phyloP scores from a whole-genome alignment of 768 basidiomycete species.

The Kwoniella shandongensis region DNA sequence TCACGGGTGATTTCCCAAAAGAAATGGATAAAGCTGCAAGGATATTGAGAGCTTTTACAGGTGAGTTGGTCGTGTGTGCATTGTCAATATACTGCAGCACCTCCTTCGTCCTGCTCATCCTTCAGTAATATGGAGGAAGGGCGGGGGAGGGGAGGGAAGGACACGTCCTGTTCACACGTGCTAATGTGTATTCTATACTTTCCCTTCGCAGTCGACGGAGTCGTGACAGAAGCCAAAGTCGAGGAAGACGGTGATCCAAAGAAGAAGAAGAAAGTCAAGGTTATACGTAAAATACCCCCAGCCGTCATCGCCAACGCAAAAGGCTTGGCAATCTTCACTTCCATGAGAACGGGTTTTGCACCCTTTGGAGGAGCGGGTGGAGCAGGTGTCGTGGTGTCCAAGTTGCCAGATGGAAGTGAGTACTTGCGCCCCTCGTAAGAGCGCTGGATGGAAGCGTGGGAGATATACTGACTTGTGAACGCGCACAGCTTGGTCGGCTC shows the following conservation, averaged over 20 bases:
- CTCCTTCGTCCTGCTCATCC: too few species aligned
- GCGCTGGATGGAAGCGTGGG: background rate
- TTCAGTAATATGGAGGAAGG: too few species aligned
- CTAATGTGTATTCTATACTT: too few species aligned
- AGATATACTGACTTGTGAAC: slow-evolving; percentile 1
- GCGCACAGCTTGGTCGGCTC: slow-evolving; percentile 50
- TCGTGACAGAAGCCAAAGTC: slow-evolving; percentile 29
- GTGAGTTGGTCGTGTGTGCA: slow-evolving; percentile 35
- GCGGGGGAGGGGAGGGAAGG: too few species aligned
- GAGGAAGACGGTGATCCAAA: slow-evolving; percentile 11
- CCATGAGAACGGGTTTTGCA: slow-evolving; percentile 50
- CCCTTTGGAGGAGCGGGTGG: slow-evolving; percentile 54
- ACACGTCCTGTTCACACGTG: too few species aligned
- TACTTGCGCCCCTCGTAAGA: background rate
- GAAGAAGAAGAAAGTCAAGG: slow-evolving; percentile 31
- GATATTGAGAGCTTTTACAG: slow-evolving; percentile 52
- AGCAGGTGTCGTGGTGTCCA: slow-evolving; percentile 52
- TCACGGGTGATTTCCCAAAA: slow-evolving; percentile 49
- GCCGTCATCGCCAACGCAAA: slow-evolving; percentile 42
- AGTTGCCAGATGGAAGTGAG: slow-evolving; percentile 52
- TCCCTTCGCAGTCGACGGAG: slow-evolving; percentile 37
- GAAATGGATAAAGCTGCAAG: slow-evolving; percentile 53
- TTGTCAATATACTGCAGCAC: background rate
- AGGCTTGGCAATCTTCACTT: slow-evolving; percentile 53
- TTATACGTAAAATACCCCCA: slow-evolving; percentile 53